Conservation (phyloP, 192 early-diverging fungal genomes). For the Coemansia sp. region DNA sequence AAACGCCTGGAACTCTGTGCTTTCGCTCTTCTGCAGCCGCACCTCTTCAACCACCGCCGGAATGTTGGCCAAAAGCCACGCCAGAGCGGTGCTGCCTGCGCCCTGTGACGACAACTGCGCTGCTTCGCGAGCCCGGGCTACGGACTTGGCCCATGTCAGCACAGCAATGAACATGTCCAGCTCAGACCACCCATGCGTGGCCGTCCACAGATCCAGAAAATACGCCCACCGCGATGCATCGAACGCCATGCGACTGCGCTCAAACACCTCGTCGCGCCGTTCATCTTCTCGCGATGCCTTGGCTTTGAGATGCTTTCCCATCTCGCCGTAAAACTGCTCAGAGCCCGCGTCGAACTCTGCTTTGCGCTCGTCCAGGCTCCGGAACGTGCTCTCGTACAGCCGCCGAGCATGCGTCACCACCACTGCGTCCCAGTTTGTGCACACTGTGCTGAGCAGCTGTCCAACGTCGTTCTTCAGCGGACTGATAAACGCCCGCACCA, state of each 20-base stretch:
- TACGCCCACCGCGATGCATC: slow-evolving; percentile 47
- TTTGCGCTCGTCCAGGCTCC: slow-evolving; percentile 39
- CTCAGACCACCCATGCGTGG: slow-evolving; percentile 41
- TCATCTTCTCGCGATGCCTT: slow-evolving; percentile 31
- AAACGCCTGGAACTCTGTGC: slow-evolving; percentile 47
- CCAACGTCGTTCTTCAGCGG: slow-evolving; percentile 37
- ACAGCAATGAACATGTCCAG: slow-evolving; percentile 44
- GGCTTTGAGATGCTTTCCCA: slow-evolving; percentile 37
- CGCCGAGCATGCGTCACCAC: slow-evolving; percentile 24
- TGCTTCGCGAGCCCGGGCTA: slow-evolving; percentile 26
- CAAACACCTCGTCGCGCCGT: slow-evolving; percentile 36
- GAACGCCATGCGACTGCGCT: slow-evolving; percentile 18
- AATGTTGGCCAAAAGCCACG: slow-evolving; percentile 28
- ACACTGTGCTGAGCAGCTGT: slow-evolving; percentile 40
- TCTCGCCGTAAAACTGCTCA: slow-evolving; percentile 37
- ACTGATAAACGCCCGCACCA: slow-evolving; percentile 23
- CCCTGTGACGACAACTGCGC: background rate
- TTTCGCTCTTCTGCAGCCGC: slow-evolving; percentile 36
- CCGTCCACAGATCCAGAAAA: slow-evolving; percentile 47
- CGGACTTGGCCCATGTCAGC: slow-evolving; percentile 48
- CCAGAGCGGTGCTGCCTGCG: slow-evolving; percentile 6
- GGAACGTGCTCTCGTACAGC: slow-evolving; percentile 42
- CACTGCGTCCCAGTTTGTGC: slow-evolving; percentile 46
- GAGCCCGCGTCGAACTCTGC: slow-evolving; percentile 34
- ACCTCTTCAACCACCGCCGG: slow-evolving; percentile 32